Base-by-base conservation (phyloP, 1,139 yeast species). In the Dujonia santamariae region DNA sequence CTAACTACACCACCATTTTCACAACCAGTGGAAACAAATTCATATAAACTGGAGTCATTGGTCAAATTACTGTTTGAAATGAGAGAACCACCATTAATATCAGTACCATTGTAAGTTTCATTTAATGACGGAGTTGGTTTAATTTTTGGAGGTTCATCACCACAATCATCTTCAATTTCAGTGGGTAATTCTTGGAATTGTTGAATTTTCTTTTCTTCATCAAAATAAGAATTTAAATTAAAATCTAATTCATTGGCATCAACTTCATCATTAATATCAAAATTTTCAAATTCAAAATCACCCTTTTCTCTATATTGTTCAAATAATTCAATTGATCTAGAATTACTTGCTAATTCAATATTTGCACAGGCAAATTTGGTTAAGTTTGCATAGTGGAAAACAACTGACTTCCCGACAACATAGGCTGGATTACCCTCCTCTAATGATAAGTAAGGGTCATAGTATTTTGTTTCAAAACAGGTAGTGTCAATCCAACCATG, bases 291-390 rank as follows among this genome's bases (percentile, higher is more conserved):
- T 36, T 58, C 61, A 32, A 40, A 26, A 26, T 50, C 45, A 8
- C 46, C 48, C 28, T 43, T 45, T 13, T 33, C 44, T 23, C 41
- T 40, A 36, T 56, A 61, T 32, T 57, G 64, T 16, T 46, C 43
- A 30, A 54, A 50, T 39, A 65, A 53, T 30, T 50, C 46, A 31
- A 50, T 43, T 24, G 63, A 40, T 38, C 59, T 47, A 4, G 40
- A 47, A 23, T 48, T 52, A 21, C 47, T 42, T 4, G 68, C 72
- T 30, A 54, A 40, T 37, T 61, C 61, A 39, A 78, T 75, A 43
- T 74, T 72, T 12, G 81, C 80, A 56, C 84, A 78, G 12, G 83
- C 82, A 48, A 77, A 66, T 42, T 65, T 71, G 20, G 74, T 62
- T 42, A 63, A 54, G 46, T 73, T 67, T 19, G 69, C 66, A 45